Evolutionary conservation across 148 eudicot species (phyloP), one percentile per base, ranked within the genome.

Genomic region (Polygonum aviculare): DNA sequence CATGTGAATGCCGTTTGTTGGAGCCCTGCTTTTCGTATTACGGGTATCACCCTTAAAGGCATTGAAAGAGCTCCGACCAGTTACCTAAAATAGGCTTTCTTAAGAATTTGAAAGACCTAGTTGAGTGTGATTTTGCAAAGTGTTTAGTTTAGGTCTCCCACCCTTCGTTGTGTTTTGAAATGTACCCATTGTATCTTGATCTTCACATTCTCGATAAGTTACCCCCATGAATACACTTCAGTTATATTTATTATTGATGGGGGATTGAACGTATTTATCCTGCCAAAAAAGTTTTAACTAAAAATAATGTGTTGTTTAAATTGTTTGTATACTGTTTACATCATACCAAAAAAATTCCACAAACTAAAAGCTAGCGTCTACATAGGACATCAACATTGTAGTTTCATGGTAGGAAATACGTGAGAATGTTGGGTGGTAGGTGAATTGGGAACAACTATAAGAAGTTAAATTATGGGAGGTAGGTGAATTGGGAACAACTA

Each of bases 1-100:
- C 47, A 94, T 94, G 97, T 94, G 92, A 92, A 55, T 76, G 40
- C 48, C 16, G 52, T 74, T 35, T 33, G 63, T 45, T 52, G 62
- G 65, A 52, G 4, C 10, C 59, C 59, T 14, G 59, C 8, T 10
- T 51, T 74, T 12, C 33, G 4, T 54, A 54, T 54, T 54, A 54
- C n/a, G 69, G 69, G 11, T 14, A 33, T 67, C 44, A 57, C 22
- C 45, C 45, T 10, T 67, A 15, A 36, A 8, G 44, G 44, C 72
- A 38, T 67, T 67, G 16, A 45, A 67, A 60, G 69, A 60, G 69
- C 38, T 60, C 35, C 31, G 69, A 60, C 31, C 38, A 22, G 19
- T 60, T 22, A 22, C 31, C 36, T 26, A 2, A n/a, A 59, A 26
- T 26, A 26, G 67, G 69, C 63, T 57, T 57, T 57, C 63, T 57